Conservation (phyloP, 1,139 yeast species). For the Magnusiomyces clavatus region DNA sequence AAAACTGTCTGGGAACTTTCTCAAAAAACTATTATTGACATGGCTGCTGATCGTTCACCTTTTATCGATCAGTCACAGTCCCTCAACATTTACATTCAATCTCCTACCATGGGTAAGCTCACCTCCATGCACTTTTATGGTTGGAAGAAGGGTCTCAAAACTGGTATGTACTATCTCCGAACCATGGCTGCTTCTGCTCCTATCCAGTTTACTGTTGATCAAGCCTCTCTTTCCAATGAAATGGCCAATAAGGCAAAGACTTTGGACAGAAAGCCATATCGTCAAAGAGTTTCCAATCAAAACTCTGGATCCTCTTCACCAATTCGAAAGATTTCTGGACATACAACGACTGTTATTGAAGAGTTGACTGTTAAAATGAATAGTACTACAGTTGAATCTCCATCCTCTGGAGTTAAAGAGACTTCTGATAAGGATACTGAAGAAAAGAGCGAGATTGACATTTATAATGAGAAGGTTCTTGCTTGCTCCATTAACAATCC, state of each 20-base stretch:
- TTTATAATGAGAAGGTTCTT: slow-evolving; percentile 84
- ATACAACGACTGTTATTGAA: background rate
- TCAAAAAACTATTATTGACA: slow-evolving; percentile 65
- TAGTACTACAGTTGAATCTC: slow-evolving; percentile 3
- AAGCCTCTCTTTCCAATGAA: slow-evolving; percentile 36
- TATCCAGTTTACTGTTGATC: slow-evolving; percentile 83
- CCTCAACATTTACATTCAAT: slow-evolving; percentile 62
- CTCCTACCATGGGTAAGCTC: slow-evolving; percentile 72
- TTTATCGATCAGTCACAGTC: slow-evolving; percentile 86
- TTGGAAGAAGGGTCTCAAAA: slow-evolving; percentile 82
- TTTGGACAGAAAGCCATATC: slow-evolving; percentile 32
- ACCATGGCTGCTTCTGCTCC: slow-evolving; percentile 95
- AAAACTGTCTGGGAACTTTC: slow-evolving; percentile 92
- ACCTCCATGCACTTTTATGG: slow-evolving; percentile 88
- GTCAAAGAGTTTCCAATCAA: slow-evolving; percentile 11
- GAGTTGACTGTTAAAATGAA: background rate
- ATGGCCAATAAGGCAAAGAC: slow-evolving; percentile 28
- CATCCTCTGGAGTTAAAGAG: slow-evolving; percentile 17
- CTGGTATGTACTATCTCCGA: slow-evolving; percentile 89
- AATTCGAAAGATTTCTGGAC: background rate
- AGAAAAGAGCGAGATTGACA: slow-evolving; percentile 41
- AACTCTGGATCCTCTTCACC: background rate
- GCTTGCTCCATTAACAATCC: slow-evolving; percentile 97
- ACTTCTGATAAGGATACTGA: slow-evolving; percentile 23
- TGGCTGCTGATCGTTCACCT: slow-evolving; percentile 88